Conservation (phyloP, 495 filamentous ascomycete species). For the Aspergillus campestris region DNA sequence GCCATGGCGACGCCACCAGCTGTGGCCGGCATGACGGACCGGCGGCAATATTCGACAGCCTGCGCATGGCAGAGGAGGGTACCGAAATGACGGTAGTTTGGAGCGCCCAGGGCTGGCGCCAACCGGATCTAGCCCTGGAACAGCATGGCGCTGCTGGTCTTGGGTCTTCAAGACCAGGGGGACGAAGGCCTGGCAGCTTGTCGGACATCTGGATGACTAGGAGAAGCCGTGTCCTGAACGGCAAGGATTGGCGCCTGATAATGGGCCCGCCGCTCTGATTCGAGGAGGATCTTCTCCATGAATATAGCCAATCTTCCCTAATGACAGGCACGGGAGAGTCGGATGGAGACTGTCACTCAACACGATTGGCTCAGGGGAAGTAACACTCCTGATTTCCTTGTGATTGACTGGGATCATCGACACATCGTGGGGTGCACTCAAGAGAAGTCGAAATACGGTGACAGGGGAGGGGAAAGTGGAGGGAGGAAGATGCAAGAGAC, state of each 20-base stretch:
- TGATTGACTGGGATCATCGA: too few relatives aligned
- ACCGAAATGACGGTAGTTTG: too few relatives aligned
- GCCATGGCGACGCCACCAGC: background rate
- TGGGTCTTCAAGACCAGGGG: background rate
- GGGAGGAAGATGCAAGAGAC: too few relatives aligned
- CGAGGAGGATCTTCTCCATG: background rate
- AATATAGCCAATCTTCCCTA: background rate
- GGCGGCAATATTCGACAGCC: background rate
- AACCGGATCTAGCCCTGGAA: background rate
- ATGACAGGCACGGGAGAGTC: background rate
- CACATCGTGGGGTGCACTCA: too few relatives aligned
- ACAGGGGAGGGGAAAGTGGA: too few relatives aligned
- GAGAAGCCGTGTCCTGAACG: slow-evolving; percentile 10
- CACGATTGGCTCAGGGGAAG: too few relatives aligned
- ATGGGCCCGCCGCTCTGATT: slow-evolving; percentile 6
- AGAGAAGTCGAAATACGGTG: too few relatives aligned
- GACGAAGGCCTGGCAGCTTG: slow-evolving; percentile 1
- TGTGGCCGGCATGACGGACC: slow-evolving; percentile 9
- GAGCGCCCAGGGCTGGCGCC: too few relatives aligned
- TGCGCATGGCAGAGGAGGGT: too few relatives aligned
- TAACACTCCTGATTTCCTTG: too few relatives aligned
- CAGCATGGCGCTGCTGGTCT: background rate
- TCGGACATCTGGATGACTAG: slow-evolving; percentile 4
- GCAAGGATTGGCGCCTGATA: slow-evolving; percentile 13
- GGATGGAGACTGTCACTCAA: too few relatives aligned